Evolutionary conservation across 2,329 filamentous ascomycete genomes (phyloP), one percentile per base, ranked within the genome.

Genomic region (Ascochyta clinopodiicola): DNA sequence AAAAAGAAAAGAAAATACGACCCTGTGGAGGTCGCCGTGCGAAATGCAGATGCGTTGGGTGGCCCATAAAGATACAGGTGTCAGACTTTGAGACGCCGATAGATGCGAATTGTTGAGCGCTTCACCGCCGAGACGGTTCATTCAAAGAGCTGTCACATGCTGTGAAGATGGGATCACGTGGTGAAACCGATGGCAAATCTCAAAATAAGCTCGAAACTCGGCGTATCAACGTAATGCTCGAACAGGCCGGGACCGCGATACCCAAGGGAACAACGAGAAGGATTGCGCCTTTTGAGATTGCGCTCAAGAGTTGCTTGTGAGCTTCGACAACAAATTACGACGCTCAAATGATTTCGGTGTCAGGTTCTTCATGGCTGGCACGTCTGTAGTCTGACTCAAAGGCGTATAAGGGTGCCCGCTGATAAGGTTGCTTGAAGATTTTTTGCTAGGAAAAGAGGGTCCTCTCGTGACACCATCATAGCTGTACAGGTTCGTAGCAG

Each of bases 241-340:
- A 42, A 19, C 29, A 31, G 15, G 8, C 10, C 8, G n/a, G 2
- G 15, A 8, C 38, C 19, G 24, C 38, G 8, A 17, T 2, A 3
- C 38, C 12, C 8, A 17, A n/a, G 15, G 10, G 32, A 12, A 15
- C 7, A 45, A 2, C 19, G 12, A 31, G 12, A 10, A 27, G 19
- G 6, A 22, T 19, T 19, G 7, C 3, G 5, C n/a, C 22, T 50
- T 8, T 7, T 10, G 10, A 19, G 7, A 4, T 7, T n/a, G 7
- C 3, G 3, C 25, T 60, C 21, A 65, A 24, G 57, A 65, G 24
- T 38, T 62, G 22, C 51, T 56, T 17, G 62, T 63, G n/a, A 67
- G 29, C 31, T 52, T 61, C 1, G 64, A 53, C n/a, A 59, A 52
- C 1, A 65, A 65, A 29, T 57, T 43, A 8, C 54, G 65, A 37